phyloP scores from a whole-genome alignment of 768 basidiomycete species.

The Kwoniella sp. region DNA sequence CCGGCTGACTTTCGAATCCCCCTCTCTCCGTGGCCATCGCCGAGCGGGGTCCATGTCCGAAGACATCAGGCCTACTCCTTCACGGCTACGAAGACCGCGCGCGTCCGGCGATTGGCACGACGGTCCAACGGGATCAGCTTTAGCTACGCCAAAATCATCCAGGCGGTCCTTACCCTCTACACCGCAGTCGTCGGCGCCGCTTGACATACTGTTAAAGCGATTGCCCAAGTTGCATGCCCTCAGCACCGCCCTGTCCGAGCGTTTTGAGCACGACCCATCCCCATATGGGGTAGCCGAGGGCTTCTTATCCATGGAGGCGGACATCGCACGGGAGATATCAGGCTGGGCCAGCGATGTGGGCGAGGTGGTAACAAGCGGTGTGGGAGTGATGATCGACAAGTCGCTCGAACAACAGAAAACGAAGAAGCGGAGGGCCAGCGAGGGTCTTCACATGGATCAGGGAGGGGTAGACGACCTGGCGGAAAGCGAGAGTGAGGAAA shows the following conservation, averaged over 20 bases:
- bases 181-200: constrained; percentile 1
- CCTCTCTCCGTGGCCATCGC: background rate
- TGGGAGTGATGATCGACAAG: constrained; percentile 17
- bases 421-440: background rate
- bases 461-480: background rate
- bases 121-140: background rate
- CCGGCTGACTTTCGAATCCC: background rate
- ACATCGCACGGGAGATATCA: constrained; percentile 20
- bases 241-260: constrained; percentile 25
- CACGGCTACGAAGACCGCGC: constrained; percentile 4
- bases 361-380: constrained; percentile 17
- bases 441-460: too few relatives aligned
- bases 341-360: constrained; percentile 34
- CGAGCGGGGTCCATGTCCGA: constrained; percentile 4
- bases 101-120: background rate
- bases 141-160: background rate
- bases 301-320: constrained; percentile 28
- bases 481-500: background rate
- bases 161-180: background rate
- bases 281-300: constrained; percentile 32
- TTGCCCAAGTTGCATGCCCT: constrained; percentile 30
- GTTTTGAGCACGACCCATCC: constrained; percentile 37
- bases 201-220: constrained; percentile 10
- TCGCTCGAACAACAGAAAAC: background rate
- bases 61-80: constrained; percentile 3